Base-by-base conservation (phyloP, 1,139 yeast genomes). In the Suhomyces chickasaworum region DNA sequence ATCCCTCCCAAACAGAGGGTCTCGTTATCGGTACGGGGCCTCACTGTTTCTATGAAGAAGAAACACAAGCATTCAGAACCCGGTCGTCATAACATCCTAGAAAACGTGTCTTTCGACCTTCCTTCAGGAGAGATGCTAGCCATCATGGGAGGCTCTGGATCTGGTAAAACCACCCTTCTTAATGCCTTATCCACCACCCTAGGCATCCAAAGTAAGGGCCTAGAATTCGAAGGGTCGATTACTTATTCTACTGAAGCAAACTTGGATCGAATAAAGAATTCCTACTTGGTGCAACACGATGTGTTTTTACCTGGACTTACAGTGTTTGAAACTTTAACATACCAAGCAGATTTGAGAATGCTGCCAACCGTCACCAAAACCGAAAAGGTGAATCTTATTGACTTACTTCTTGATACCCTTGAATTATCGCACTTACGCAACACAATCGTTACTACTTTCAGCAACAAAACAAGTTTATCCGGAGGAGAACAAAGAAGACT, bases 151-250 rank as follows among this genome's bases (percentile, higher is more conserved):
- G 64, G 64, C 7, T 60, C 65, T 1, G 66, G 66, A 0, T 53
- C 60, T 18, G 66, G 66, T 1, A 62, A 62, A 27, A 59, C 66
- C 20, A 61, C 66, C 2, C 49, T 62, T 5, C 52, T 62, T 17
- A 60, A 62, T 34, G 59, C 62, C n/a, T 46, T 62, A 29, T 59
- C 64, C 8, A 54, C 60, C 35, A 41, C 60, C 31, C 45, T 61
- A 21, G 60, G 58, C 17, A 32, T 52, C 21, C 46, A 48, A 30
- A 53, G 55, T 32, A 48, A 48, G 10, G 46, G 45, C 16, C 46
- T 63, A 43, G 27, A 22, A 3, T 59, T 72, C 53, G 71, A 75
- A 29, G 78, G 81, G 2, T 73, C 77, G 55, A 82, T 57, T 81
- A 83, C 9, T 80, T 56, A 52, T 41, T 45, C 51, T 23, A 29